Evolutionary conservation across 2,329 filamentous ascomycete genomes (phyloP).

Genomic region (Gliomastix tumulicola): DNA sequence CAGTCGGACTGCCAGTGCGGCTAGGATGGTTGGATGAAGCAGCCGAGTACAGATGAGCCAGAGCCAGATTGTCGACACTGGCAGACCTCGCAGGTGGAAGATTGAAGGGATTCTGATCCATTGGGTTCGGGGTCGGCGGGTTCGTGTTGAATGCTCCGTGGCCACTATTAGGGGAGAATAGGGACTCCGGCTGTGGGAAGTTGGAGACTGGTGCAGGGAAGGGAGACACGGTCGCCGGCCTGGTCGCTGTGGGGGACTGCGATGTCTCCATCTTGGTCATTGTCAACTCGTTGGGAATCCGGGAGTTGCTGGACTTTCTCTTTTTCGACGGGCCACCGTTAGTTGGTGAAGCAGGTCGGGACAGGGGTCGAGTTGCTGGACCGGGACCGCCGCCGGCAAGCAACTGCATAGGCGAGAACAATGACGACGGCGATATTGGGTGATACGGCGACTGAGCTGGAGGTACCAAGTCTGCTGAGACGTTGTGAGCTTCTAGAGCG

Average conservation of each 20-base stretch:
- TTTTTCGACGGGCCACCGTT: constrained; percentile 65
- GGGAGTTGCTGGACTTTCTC: constrained; percentile 65
- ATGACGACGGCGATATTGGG: too few species aligned
- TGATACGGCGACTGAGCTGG: neutral
- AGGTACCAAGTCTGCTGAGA: neutral
- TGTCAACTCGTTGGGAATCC: constrained; percentile 64
- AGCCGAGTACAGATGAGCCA: constrained; percentile 63
- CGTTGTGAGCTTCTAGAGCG: neutral
- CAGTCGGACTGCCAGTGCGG: constrained; percentile 67
- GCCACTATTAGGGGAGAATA: constrained; percentile 11
- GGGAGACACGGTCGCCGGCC: constrained; percentile 1
- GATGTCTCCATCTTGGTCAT: constrained; percentile 76
- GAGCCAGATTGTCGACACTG: constrained; percentile 57
- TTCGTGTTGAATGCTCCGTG: constrained; percentile 42
- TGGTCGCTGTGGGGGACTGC: constrained; percentile 19
- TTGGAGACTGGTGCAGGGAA: neutral
- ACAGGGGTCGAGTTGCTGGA: constrained; percentile 45
- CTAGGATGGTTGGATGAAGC: constrained; percentile 68
- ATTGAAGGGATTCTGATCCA: constrained; percentile 33
- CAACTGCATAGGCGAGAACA: too few species aligned
- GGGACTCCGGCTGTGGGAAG: constrained; percentile 23
- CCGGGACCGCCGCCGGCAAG: neutral
- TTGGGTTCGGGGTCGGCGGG: constrained; percentile 60
- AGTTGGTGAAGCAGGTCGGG: constrained; percentile 67
- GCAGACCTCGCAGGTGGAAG: constrained; percentile 32